Evolutionary conservation across 1,284 basidiomycete species (phyloP).

Genomic region (Ustilago hordei): DNA sequence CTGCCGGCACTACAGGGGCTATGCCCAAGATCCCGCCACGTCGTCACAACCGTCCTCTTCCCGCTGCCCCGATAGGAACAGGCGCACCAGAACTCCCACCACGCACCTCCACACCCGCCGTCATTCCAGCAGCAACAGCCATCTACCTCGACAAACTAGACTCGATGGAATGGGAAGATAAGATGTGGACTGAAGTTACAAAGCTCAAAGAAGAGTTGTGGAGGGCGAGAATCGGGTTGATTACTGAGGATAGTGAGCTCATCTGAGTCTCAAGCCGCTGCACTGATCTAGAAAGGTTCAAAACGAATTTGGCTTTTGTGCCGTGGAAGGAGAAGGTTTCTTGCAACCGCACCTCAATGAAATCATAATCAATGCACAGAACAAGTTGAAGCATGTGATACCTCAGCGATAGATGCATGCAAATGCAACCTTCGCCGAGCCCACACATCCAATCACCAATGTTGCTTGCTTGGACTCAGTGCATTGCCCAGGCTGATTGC

Average conservation of each 20-base stretch:
- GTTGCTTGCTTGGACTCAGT: no score
- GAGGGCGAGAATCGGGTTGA: conserved; percentile 50
- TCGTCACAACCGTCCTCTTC: conserved; percentile 13
- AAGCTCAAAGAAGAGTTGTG: conserved; percentile 62
- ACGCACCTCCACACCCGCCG: conserved; percentile 4
- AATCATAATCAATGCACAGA: background rate
- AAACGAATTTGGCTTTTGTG: background rate
- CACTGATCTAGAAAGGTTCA: no score
- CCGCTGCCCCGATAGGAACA: background rate
- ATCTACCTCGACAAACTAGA: conserved; percentile 37
- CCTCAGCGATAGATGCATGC: no score
- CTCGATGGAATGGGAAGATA: conserved; percentile 60
- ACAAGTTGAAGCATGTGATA: background rate
- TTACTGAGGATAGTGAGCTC: conserved; percentile 17
- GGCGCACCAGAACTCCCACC: conserved; percentile 6
- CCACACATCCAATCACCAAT: no score
- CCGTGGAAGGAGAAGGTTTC: no score
- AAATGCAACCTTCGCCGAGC: no score
- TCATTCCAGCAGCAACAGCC: conserved; percentile 13
- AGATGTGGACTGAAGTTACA: conserved; percentile 60
- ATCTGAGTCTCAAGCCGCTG: background rate
- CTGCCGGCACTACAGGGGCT: conserved; percentile 1
- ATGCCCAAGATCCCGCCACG: conserved; percentile 26
- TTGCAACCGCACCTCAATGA: background rate
- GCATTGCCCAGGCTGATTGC: no score